A percentile compares a stretch with the other conserved stretches of the same genome.
Evolutionary conservation across 2,329 filamentous ascomycete genomes (phyloP).

Genomic region (Ascochyta rabiei): DNA sequence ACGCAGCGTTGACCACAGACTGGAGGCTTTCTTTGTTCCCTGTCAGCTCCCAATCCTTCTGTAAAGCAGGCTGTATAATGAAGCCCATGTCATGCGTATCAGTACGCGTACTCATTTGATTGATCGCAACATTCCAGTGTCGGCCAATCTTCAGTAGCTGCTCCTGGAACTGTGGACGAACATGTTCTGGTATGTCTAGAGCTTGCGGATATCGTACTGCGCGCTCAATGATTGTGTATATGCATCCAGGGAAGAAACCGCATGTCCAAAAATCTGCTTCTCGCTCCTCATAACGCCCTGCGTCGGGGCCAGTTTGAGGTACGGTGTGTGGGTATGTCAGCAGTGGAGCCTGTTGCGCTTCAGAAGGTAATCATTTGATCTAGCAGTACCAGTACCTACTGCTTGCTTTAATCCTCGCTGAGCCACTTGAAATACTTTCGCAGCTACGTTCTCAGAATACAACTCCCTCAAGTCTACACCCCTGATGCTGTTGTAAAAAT

Average conservation of each 20-base stretch:
- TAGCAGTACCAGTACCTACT: constrained; percentile 7
- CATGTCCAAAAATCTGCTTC: constrained; percentile 48
- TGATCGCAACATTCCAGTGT: constrained; percentile 42
- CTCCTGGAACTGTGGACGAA: constrained; percentile 27
- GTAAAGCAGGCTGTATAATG: constrained; percentile 58
- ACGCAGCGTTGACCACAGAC: constrained; percentile 53
- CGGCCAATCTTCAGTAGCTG: constrained; percentile 36
- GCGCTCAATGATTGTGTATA: constrained; percentile 43
- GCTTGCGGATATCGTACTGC: constrained; percentile 38
- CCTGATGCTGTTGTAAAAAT: constrained; percentile 21
- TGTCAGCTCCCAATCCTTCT: constrained; percentile 56
- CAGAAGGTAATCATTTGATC: neutral
- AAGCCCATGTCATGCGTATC: constrained; percentile 63
- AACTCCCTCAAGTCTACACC: constrained; percentile 35
- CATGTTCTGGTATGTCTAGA: constrained; percentile 25
- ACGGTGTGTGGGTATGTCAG: constrained; percentile 43
- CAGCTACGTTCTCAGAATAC: constrained; percentile 38
- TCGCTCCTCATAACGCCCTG: constrained; percentile 41
- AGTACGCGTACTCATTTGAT: constrained; percentile 46
- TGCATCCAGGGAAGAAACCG: constrained; percentile 44
- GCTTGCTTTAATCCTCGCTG: constrained; percentile 33
- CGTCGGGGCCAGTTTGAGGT: constrained; percentile 31
- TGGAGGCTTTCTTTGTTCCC: constrained; percentile 49
- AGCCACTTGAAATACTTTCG: constrained; percentile 44
- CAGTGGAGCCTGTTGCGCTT: constrained; percentile 30